Evolutionary conservation across 768 basidiomycete genomes (phyloP).

Genomic region (Phaeolepiota aurea): DNA sequence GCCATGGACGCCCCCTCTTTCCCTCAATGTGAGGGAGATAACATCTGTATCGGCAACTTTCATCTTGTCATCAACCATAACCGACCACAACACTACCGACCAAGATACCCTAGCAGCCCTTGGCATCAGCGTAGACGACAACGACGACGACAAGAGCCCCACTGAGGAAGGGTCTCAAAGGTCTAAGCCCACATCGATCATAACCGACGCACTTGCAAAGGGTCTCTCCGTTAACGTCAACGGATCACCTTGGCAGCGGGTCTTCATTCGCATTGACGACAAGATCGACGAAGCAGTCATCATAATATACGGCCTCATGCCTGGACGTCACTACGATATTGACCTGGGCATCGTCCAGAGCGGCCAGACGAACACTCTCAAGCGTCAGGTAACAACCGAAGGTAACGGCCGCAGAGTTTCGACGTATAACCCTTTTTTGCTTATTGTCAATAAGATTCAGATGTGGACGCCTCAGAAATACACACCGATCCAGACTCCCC

Average conservation of each 20-base stretch:
- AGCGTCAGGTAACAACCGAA: slow-evolving; percentile 64
- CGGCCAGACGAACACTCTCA: slow-evolving; percentile 32
- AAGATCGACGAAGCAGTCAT: slow-evolving; percentile 82
- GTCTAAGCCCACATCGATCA: slow-evolving; percentile 23
- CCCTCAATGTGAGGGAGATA: slow-evolving; percentile 67
- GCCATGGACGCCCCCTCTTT: slow-evolving; percentile 69
- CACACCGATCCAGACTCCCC: slow-evolving; percentile 26
- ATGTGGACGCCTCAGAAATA: slow-evolving; percentile 17
- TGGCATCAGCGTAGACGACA: slow-evolving; percentile 26
- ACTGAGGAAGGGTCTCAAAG: slow-evolving; percentile 1
- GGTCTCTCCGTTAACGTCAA: slow-evolving; percentile 80
- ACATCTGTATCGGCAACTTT: slow-evolving; percentile 84
- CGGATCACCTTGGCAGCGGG: slow-evolving; percentile 70
- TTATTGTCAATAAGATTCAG: slow-evolving; percentile 4
- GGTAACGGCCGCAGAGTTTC: slow-evolving; percentile 23
- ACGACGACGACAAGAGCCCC: slow-evolving; percentile 21
- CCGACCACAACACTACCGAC: slow-evolving; percentile 24
- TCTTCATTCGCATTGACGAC: slow-evolving; percentile 77
- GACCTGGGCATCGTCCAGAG: slow-evolving; percentile 68
- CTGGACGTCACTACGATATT: slow-evolving; percentile 86
- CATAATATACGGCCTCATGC: slow-evolving; percentile 83
- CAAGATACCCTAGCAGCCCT: slow-evolving; percentile 36
- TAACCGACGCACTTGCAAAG: slow-evolving; percentile 61
- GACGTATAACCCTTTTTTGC: slow-evolving; percentile 5
- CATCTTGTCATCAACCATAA: slow-evolving; percentile 50